Base-by-base conservation (phyloP, 768 basidiomycete genomes). In the Pleurotus salmoneostramineus region DNA sequence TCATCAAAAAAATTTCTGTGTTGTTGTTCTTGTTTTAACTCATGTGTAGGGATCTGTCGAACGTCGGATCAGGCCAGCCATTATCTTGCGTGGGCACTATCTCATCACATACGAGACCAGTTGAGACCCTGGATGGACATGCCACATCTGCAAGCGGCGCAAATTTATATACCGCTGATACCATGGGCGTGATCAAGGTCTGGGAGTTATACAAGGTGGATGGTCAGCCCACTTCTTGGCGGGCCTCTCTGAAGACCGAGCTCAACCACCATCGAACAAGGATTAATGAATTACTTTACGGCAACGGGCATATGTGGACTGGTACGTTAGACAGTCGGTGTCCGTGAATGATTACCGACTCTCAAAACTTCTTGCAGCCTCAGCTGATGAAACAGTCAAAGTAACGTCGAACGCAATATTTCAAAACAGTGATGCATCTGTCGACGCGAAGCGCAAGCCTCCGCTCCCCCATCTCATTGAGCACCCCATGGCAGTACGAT, bases 81-180 rank as follows among this genome's bases (percentile, higher is more conserved):
- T 67, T 87, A n/a, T 67, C 64, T 4, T 80, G 82, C 54, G 63
- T 85, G 1, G 88, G 87, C 46, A 87, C 85, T 3, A 80, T 97
- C 46, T 90, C 91, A 3, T 82, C 85, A 0, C 96, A 99, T 70
- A 90, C 85, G 6, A 83, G 96, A 11, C 96, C 96, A 3, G 85
- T 98, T 6, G 92, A 93, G 68, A 84, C 83, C 59, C 69, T 97
- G 10, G 80, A 83, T 40, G 88, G 81, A n/a, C 74, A 77, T 58
- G 62, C 71, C 11, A 62, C 73, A 40, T 81, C 83, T 3, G 75
- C 74, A n/a, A 68, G 66, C 8, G 72, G 75, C 15, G 81, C 74
- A 0, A 72, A 79, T 31, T 71, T 98, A 4, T 91, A 88, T 68
- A 93, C 93, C 0, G 93, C 83, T 5, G 96, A 98, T 70, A 95